A percentile compares a stretch with the other conserved stretches of the same genome.
These are phyloP conservation scores for Lactuca sativa DNA, from an alignment of 129 eudicot species.

Conservation along the genomic window DNA sequence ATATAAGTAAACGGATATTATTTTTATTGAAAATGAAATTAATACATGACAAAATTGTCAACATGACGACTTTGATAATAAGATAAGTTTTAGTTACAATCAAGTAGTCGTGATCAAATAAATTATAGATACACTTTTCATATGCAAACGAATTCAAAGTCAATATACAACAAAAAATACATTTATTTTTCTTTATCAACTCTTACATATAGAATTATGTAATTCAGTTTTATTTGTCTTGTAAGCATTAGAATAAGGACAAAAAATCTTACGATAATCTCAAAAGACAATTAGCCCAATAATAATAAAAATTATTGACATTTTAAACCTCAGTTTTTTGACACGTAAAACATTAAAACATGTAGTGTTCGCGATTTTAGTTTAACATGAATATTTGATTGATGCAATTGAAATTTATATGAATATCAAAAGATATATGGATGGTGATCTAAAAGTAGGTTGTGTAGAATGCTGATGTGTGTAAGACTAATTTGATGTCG, in stretches of 20 bases:
- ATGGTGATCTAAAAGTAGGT: too few relatives aligned
- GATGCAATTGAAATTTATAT: too few relatives aligned
- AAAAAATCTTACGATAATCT: not conserved
- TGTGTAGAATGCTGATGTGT: too few relatives aligned
- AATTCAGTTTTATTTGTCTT: not conserved
- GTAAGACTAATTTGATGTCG: too few relatives aligned
- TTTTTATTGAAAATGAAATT: not conserved
- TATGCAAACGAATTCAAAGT: not conserved
- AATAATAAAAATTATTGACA: not conserved
- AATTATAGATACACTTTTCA: not conserved
- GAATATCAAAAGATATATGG: too few relatives aligned
- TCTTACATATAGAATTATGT: not conserved
- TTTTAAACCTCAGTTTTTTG: not conserved
- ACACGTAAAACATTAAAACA: not conserved
- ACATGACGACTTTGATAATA: constrained; percentile 2
- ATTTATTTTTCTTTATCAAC: not conserved
- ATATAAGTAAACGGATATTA: not conserved
- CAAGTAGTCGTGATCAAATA: not conserved
- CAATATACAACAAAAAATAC: not conserved
- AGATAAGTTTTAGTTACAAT: not conserved
- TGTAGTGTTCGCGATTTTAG: too few relatives aligned
- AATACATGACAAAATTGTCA: not conserved
- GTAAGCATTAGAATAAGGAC: not conserved
- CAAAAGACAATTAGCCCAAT: not conserved
- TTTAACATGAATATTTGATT: too few relatives aligned